Conservation (phyloP, 345 rosid species). For the Hypericum perforatum region DNA sequence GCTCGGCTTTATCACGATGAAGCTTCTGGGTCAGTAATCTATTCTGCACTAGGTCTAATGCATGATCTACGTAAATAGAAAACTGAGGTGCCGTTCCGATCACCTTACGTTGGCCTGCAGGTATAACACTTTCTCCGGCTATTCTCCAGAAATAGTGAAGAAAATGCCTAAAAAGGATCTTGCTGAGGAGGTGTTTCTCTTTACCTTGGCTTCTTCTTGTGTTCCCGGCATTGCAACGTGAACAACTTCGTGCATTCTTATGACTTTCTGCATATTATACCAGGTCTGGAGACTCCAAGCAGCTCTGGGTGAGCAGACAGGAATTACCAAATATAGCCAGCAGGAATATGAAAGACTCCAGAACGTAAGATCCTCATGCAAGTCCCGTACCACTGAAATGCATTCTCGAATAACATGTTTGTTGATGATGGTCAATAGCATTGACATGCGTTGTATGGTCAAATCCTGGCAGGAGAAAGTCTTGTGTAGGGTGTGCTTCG, state of each 20-base stretch:
- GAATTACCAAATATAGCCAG: conserved; percentile 80
- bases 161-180: conserved; percentile 94
- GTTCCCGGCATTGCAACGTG: not conserved
- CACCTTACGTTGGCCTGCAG: conserved; percentile 30
- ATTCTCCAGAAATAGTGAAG: conserved; percentile 90
- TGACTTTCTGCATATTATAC: not conserved
- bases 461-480: conserved; percentile 69
- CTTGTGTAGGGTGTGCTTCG: conserved; percentile 86
- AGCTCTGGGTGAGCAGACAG: conserved; percentile 93
- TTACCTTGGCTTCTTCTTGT: not conserved
- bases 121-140: conserved; percentile 85
- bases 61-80: too few relatives aligned
- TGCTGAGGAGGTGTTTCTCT: conserved; percentile 69
- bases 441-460: not conserved
- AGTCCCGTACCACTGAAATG: not conserved
- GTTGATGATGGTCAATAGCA: too few relatives aligned
- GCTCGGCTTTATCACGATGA: conserved; percentile 64
- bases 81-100: not conserved
- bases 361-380: conserved; percentile 38
- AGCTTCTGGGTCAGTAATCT: conserved; percentile 52
- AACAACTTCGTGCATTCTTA: not conserved
- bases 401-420: too few relatives aligned
- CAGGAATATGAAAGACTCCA: conserved; percentile 92
- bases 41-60: not conserved
- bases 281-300: conserved; percentile 99